phyloP scores from a whole-genome alignment of 768 basidiomycete species.

The Kwoniella sp. region DNA sequence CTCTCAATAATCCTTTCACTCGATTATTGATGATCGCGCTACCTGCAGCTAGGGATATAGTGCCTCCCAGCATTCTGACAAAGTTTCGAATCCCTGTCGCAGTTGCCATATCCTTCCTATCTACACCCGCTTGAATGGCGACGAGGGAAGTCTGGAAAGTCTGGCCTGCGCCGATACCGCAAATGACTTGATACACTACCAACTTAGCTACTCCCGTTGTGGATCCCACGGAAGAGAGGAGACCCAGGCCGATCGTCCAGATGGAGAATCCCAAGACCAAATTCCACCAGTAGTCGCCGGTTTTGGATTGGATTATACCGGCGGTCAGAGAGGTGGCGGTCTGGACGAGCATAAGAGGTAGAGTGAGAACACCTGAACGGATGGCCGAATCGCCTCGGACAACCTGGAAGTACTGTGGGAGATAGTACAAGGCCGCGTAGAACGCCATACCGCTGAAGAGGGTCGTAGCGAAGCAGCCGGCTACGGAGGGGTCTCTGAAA shows the following conservation, averaged over 20 bases:
- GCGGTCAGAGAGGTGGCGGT: constrained; percentile 61
- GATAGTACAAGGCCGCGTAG: constrained; percentile 63
- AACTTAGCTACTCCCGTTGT: constrained; percentile 62
- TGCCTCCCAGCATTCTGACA: constrained; percentile 70
- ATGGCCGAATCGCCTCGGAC: constrained; percentile 70
- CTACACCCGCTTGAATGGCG: constrained; percentile 73
- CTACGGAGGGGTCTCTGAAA: constrained; percentile 68
- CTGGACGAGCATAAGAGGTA: constrained; percentile 71
- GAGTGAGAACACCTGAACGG: constrained; percentile 66
- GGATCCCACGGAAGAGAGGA: constrained; percentile 67
- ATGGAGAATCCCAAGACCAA: constrained; percentile 68
- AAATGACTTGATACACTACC: constrained; percentile 66
- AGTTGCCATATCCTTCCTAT: constrained; percentile 72
- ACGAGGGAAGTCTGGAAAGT: constrained; percentile 48
- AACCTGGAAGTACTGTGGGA: constrained; percentile 77
- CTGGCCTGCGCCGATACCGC: constrained; percentile 67
- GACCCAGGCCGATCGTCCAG: constrained; percentile 72
- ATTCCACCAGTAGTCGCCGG: constrained; percentile 68
- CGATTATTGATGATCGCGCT: constrained; percentile 45
- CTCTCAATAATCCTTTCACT: constrained; percentile 14
- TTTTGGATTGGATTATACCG: constrained; percentile 67
- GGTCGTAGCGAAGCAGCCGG: constrained; percentile 70
- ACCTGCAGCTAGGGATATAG: constrained; percentile 64
- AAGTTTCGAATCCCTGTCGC: constrained; percentile 65
- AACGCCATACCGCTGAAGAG: constrained; percentile 63